These are phyloP conservation scores for Nelumbo lutea DNA, from an alignment of 164 flowering plant species.

Conservation along the genomic window DNA sequence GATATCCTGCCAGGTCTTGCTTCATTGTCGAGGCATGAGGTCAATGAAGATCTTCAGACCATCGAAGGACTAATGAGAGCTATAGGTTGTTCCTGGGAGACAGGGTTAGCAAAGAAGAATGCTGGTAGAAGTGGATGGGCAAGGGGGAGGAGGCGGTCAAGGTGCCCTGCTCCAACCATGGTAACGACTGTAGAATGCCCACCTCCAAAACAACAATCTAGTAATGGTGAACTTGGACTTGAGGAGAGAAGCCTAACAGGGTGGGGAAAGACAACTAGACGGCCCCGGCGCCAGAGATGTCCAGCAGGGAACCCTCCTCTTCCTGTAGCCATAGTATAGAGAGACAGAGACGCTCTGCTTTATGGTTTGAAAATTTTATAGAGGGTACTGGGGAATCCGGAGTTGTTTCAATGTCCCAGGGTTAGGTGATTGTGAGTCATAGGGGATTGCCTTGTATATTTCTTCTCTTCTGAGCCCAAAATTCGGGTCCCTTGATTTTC, in stretches of 20 bases:
- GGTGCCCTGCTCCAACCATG: constrained; percentile 13
- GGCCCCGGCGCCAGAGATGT: constrained; percentile 78
- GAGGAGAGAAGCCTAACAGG: constrained; percentile 70
- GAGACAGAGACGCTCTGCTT: background rate
- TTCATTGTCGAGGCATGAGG: constrained; percentile 86
- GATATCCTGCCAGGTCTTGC: constrained; percentile 89
- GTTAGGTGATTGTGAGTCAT: constrained; percentile 16
- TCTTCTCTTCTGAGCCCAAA: constrained; percentile 22
- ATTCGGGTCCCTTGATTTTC: constrained; percentile 16
- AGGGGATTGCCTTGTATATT: constrained; percentile 24
- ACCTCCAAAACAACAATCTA: constrained; percentile 37
- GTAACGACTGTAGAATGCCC: constrained; percentile 12
- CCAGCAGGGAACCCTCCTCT: constrained; percentile 46
- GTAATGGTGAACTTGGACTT: constrained; percentile 37
- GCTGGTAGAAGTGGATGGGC: constrained; percentile 47
- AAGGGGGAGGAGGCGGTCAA: constrained; percentile 52
- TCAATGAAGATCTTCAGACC: constrained; percentile 81
- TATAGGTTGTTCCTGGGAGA: constrained; percentile 64
- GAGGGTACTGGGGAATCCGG: constrained; percentile 5
- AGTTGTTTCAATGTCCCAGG: constrained; percentile 8
- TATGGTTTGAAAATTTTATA: constrained; percentile 13
- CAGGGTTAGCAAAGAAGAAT: constrained; percentile 54
- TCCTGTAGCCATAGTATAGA: constrained; percentile 15
- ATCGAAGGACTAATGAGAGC: constrained; percentile 74
- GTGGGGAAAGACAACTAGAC: constrained; percentile 93